These are phyloP conservation scores for Dactylellina parvicollis DNA, from an alignment of 2,329 filamentous ascomycete species.

Conservation along the genomic window DNA sequence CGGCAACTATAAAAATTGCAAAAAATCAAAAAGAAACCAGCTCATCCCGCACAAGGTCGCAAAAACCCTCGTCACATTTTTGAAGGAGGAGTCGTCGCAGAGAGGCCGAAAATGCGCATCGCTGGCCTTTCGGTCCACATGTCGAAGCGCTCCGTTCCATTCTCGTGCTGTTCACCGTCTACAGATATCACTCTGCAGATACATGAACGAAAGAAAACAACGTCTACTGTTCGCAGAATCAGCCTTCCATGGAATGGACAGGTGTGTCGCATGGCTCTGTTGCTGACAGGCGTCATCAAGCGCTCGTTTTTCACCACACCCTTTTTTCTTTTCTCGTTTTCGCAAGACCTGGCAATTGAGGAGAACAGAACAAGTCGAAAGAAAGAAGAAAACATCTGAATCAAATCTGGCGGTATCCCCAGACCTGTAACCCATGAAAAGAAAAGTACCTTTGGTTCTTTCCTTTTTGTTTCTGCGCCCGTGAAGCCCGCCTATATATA, in stretches of 20 bases:
- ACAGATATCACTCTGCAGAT: constrained; percentile 24
- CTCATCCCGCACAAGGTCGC: constrained; percentile 23
- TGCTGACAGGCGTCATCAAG: constrained; percentile 55
- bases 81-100: constrained; percentile 6
- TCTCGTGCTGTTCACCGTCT: constrained; percentile 20
- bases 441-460: no score
- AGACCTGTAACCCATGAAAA: neutral
- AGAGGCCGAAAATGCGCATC: constrained; percentile 33
- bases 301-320: constrained; percentile 49
- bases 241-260: constrained; percentile 41
- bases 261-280: constrained; percentile 50
- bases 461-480: no score
- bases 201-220: constrained; percentile 1
- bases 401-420: constrained; percentile 18
- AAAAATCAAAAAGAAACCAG: constrained; percentile 30
- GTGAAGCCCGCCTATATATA: constrained; percentile 25
- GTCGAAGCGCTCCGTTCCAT: constrained; percentile 28
- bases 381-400: constrained; percentile 24
- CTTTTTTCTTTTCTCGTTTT: neutral
- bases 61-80: constrained; percentile 47
- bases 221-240: neutral
- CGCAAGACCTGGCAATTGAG: neutral
- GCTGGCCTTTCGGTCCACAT: neutral
- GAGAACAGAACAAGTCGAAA: constrained; percentile 2
- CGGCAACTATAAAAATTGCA: constrained; percentile 20